phyloP scores from a whole-genome alignment of 176 grass and related monocot species.

The Oryza coarctata region DNA sequence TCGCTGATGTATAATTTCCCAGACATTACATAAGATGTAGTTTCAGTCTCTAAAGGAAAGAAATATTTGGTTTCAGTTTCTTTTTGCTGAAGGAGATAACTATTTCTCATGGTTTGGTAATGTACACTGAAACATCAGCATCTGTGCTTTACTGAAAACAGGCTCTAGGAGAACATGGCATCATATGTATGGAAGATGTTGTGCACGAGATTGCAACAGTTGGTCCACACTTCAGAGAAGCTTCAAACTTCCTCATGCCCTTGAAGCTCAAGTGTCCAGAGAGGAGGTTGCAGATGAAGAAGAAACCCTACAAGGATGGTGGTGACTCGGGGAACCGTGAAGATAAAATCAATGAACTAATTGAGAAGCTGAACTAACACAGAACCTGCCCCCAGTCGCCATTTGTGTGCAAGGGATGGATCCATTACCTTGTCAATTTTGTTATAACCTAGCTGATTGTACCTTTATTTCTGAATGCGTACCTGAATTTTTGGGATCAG shows the following conservation, averaged over 20 bases:
- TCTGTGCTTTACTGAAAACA: background rate
- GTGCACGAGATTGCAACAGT: conserved; percentile 59
- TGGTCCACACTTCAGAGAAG: conserved; percentile 61
- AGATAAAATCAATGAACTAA: conserved; percentile 70
- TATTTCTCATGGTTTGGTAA: background rate
- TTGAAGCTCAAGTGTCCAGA: conserved; percentile 75
- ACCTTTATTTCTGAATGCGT: conserved; percentile 8
- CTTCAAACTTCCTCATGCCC: conserved; percentile 54
- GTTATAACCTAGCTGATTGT: conserved; percentile 44
- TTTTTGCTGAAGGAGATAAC: background rate
- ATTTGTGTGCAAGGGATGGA: background rate
- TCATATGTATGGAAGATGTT: conserved; percentile 71
- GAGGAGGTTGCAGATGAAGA: conserved; percentile 63
- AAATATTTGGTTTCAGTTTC: background rate
- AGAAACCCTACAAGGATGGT: conserved; percentile 62
- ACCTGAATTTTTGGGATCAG: background rate
- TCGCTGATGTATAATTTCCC: background rate
- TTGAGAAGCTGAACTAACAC: conserved; percentile 63
- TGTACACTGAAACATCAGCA: background rate
- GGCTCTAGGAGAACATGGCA: conserved; percentile 57
- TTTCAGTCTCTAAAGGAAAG: background rate
- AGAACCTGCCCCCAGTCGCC: background rate
- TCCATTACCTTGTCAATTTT: conserved; percentile 26
- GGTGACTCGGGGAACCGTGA: conserved; percentile 62
- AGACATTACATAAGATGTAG: background rate